phyloP scores from a whole-genome alignment of 352 stramenopile species.

The Phytophthora megakarya region DNA sequence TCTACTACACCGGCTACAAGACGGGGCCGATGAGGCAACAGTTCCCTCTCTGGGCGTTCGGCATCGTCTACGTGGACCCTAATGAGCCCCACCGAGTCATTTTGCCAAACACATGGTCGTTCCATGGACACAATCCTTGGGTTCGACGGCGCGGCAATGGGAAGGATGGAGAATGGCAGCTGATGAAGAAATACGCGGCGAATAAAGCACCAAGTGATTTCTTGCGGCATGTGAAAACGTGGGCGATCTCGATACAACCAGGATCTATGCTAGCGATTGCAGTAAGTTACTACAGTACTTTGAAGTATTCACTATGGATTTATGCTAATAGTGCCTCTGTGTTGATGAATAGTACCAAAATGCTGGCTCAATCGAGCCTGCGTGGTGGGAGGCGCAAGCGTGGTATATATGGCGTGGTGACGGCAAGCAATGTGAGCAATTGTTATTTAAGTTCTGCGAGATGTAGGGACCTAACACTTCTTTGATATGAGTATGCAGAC shows the following conservation, averaged over 20 bases:
- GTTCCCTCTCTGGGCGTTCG: conserved; percentile 75
- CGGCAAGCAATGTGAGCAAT: conserved; percentile 55
- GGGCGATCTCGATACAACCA: conserved; percentile 53
- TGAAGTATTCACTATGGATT: conserved; percentile 1
- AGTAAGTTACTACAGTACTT: conserved; percentile 42
- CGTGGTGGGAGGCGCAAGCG: conserved; percentile 86
- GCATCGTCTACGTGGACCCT: conserved; percentile 72
- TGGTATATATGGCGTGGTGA: conserved; percentile 82
- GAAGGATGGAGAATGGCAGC: conserved; percentile 76
- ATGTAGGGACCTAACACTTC: background rate
- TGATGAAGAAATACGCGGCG: conserved; percentile 57
- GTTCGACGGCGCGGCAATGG: conserved; percentile 57
- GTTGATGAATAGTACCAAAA: conserved; percentile 67
- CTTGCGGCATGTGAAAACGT: conserved; percentile 58
- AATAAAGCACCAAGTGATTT: conserved; percentile 56
- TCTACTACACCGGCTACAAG: conserved; percentile 87
- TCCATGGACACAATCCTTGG: conserved; percentile 73
- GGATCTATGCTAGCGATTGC: conserved; percentile 65
- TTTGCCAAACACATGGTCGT: conserved; percentile 80
- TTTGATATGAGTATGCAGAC: conserved; percentile 30
- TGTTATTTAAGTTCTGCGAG: background rate
- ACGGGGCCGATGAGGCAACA: conserved; percentile 68
- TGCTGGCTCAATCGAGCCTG: conserved; percentile 55
- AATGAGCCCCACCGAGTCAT: conserved; percentile 65
- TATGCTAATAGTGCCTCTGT: conserved; percentile 8